These are phyloP conservation scores for Colletotrichum sp. DNA, from an alignment of 2,329 filamentous ascomycete genomes.

Conservation along the genomic window DNA sequence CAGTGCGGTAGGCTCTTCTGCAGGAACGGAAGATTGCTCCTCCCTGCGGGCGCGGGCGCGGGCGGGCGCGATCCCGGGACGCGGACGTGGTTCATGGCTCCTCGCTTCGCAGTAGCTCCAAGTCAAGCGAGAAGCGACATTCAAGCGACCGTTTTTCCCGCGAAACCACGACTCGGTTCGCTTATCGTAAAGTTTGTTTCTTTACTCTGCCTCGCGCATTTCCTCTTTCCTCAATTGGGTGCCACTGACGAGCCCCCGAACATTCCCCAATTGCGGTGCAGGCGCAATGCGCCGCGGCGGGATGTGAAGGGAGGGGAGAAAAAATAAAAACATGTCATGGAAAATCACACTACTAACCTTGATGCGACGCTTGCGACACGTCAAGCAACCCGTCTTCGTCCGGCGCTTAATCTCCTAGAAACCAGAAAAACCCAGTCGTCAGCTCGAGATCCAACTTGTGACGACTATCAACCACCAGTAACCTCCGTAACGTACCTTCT, in stretches of 20 bases:
- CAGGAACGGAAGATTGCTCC: conserved; percentile 19
- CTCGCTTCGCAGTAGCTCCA: conserved; percentile 40
- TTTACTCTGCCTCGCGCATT: conserved; percentile 6
- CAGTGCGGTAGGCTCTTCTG: conserved; percentile 1
- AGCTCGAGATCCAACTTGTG: neutral
- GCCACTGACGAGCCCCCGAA: neutral
- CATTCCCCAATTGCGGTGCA: neutral
- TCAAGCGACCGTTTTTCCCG: conserved; percentile 20
- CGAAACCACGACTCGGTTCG: conserved; percentile 20
- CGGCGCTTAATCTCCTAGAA: conserved; percentile 65
- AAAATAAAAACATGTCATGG: conserved; percentile 3
- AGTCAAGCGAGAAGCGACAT: conserved; percentile 40
- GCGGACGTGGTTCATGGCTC: conserved; percentile 17
- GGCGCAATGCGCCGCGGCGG: neutral
- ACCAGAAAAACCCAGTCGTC: conserved; percentile 10
- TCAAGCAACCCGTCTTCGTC: conserved; percentile 68
- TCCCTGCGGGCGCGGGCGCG: conserved; percentile 14
- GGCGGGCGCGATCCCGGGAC: conserved; percentile 11
- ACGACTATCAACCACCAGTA: neutral
- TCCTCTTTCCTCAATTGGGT: neutral
- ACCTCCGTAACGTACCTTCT: conserved; percentile 53
- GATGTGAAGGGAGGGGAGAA: neutral
- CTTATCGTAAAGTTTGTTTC: conserved; percentile 22
- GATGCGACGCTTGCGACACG: conserved; percentile 65
- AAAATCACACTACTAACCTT: conserved; percentile 54